phyloP scores from a whole-genome alignment of 176 grass and related monocot species.

The Carex kokanica region DNA sequence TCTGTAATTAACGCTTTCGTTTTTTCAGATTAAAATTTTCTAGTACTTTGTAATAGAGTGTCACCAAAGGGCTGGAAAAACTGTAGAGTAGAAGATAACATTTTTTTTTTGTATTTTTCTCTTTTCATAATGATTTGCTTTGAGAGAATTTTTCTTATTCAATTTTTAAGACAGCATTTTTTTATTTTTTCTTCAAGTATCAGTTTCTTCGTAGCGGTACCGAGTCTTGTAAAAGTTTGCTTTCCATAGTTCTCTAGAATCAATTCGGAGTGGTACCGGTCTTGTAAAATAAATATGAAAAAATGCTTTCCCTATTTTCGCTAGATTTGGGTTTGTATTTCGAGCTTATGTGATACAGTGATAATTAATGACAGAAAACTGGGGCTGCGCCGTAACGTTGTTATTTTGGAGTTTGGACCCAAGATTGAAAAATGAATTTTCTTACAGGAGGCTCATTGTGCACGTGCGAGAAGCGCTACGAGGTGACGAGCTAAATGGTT shows the following conservation, averaged over 20 bases:
- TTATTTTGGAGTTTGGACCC: not conserved
- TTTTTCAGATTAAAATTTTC: not conserved
- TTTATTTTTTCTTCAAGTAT: not conserved
- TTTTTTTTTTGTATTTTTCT: not conserved
- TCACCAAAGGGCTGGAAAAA: not conserved
- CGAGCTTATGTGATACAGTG: not conserved
- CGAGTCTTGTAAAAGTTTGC: not conserved
- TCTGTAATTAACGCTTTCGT: not conserved
- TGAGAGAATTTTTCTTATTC: not conserved
- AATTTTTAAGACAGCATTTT: not conserved
- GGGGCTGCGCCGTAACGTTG: not conserved
- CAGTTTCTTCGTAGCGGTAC: not conserved
- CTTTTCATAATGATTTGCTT: not conserved
- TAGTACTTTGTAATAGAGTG: not conserved
- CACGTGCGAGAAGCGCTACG: not conserved
- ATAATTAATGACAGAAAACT: not conserved
- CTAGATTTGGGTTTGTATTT: not conserved
- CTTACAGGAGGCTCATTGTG: not conserved
- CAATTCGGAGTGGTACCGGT: not conserved
- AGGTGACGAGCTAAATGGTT: not conserved
- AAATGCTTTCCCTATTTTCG: not conserved
- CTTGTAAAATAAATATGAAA: not conserved
- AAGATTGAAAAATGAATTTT: not conserved
- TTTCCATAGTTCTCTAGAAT: not conserved
- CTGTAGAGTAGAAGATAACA: not conserved